Percentiles rank a stretch among this genome's conserved stretches.
Conservation (phyloP, 495 filamentous ascomycete genomes). For the Amniculicola lignicola region DNA sequence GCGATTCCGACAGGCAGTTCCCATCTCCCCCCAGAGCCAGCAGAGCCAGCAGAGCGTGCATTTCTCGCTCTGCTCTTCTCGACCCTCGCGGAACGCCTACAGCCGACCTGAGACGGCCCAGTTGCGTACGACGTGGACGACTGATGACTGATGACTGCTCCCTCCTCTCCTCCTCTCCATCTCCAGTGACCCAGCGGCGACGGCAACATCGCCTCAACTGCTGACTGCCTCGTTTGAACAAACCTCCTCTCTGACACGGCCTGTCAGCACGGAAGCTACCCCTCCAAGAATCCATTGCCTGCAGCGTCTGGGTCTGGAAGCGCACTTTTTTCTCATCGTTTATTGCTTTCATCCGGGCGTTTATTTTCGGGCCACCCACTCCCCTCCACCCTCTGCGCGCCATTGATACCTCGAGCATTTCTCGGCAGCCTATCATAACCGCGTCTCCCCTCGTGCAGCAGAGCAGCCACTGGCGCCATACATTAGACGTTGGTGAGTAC, state of each 20-base stretch:
- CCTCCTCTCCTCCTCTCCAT: neutral
- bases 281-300: neutral
- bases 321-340: conserved; percentile 28
- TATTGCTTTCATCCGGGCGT: conserved; percentile 39
- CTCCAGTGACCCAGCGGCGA: neutral
- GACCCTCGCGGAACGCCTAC: neutral
- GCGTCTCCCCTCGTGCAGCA: conserved; percentile 20
- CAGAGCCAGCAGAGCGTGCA: neutral
- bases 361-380: conserved; percentile 38
- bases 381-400: conserved; percentile 9
- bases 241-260: neutral
- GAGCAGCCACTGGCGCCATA: conserved; percentile 30
- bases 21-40: neutral
- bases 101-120: neutral
- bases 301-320: conserved; percentile 26
- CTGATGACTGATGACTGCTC: neutral
- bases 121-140: neutral
- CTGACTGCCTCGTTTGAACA: neutral
- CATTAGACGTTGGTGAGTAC: conserved; percentile 34
- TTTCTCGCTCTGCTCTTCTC: no score
- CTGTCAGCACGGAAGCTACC: conserved; percentile 6
- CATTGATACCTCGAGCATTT: conserved; percentile 16
- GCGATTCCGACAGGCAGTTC: conserved; percentile 12
- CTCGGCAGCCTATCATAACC: conserved; percentile 36
- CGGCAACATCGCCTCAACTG: neutral